Conservation (phyloP, 345 rosid genomes). For the Toxicodendron radicans region DNA sequence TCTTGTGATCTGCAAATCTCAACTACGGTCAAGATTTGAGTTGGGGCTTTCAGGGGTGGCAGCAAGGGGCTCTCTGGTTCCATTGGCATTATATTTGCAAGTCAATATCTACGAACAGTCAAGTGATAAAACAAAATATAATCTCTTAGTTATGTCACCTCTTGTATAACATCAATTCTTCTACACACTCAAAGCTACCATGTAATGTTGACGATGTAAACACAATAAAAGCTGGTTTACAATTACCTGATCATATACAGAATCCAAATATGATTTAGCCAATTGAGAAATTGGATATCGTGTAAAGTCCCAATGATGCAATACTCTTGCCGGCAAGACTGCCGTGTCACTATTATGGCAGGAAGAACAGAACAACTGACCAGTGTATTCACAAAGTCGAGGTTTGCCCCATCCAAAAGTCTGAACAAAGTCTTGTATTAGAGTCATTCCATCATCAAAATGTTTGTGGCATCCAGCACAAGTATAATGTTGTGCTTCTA, state of each 20-base stretch:
- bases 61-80: too few species aligned
- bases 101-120: neutral
- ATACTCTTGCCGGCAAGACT: conserved; percentile 84
- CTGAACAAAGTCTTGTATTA: conserved; percentile 67
- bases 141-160: neutral
- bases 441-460: conserved; percentile 76
- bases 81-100: too few species aligned
- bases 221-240: neutral
- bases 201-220: neutral
- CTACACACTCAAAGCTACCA: neutral
- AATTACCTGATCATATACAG: conserved; percentile 87
- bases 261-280: conserved; percentile 92
- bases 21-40: too few species aligned
- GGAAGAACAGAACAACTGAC: conserved; percentile 84
- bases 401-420: conserved; percentile 95
- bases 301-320: conserved; percentile 93
- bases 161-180: conserved; percentile 2
- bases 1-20: too few species aligned
- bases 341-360: conserved; percentile 88
- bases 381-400: conserved; percentile 84
- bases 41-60: too few species aligned
- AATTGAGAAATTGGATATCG: conserved; percentile 78
- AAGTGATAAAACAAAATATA: neutral
- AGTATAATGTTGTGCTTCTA: conserved; percentile 84
- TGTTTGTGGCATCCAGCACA: conserved; percentile 93